Evolutionary conservation across 163 green algal species (phyloP).

Genomic region (Picocystis sp.): DNA sequence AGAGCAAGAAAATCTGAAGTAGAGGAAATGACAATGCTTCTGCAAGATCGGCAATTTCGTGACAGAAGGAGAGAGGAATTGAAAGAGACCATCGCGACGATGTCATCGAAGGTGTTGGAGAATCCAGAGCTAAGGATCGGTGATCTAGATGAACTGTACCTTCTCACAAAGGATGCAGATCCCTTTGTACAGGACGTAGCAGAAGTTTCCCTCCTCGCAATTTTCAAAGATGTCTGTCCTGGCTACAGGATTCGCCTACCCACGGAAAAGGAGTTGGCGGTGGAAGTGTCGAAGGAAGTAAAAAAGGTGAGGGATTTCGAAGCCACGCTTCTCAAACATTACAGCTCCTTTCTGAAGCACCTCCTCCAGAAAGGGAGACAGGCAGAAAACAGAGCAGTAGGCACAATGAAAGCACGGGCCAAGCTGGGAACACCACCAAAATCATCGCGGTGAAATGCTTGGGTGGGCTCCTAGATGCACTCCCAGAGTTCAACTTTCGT

Average conservation of each 20-base stretch:
- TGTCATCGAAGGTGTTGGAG: conserved; percentile 13
- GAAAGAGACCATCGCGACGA: conserved; percentile 13
- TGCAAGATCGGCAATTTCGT: conserved; percentile 14
- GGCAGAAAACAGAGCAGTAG: too few relatives aligned
- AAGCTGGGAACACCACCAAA: too few relatives aligned
- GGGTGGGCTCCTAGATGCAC: conserved; percentile 35
- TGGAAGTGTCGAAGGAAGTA: conserved; percentile 63
- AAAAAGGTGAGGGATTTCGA: conserved; percentile 58
- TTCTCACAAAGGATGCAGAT: conserved; percentile 17
- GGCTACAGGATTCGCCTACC: conserved; percentile 61
- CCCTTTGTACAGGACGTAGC: conserved; percentile 49
- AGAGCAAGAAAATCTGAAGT: background rate
- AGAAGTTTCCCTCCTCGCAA: conserved; percentile 56
- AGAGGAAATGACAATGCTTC: background rate
- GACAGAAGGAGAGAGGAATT: conserved; percentile 14
- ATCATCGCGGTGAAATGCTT: conserved; percentile 56
- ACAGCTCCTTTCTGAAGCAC: conserved; percentile 62
- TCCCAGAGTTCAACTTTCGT: conserved; percentile 28
- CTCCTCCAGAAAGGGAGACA: conserved; percentile 19
- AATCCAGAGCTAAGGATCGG: conserved; percentile 20
- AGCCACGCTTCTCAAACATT: conserved; percentile 50
- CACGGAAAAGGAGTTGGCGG: conserved; percentile 49
- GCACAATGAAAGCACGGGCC: too few relatives aligned
- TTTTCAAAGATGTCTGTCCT: conserved; percentile 83
- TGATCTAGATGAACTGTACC: conserved; percentile 9